A percentile compares a stretch with the other conserved stretches of the same genome.
Evolutionary conservation across 257 asterid genomes (phyloP).

Genomic region (Fraxinus cuspidata): DNA sequence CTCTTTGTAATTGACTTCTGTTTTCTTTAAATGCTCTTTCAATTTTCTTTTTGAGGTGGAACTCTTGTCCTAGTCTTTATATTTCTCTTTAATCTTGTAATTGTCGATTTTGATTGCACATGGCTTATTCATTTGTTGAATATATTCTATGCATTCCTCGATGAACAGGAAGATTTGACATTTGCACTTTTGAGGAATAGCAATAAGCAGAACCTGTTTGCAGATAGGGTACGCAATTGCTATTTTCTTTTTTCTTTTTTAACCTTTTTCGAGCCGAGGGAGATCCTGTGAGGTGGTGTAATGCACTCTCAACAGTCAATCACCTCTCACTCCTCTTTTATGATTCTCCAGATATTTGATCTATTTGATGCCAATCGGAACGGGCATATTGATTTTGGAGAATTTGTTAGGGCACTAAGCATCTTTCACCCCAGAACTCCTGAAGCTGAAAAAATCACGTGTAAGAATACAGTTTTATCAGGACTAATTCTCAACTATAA

Average conservation of each 20-base stretch:
- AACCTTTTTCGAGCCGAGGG: too few relatives aligned
- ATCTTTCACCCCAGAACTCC: slow-evolving; percentile 39
- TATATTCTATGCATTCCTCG: background rate
- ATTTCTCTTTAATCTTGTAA: background rate
- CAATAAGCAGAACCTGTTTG: slow-evolving; percentile 28
- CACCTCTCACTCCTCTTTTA: background rate
- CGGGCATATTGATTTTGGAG: slow-evolving; percentile 38
- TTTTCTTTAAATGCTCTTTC: too few relatives aligned
- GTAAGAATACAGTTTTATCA: slow-evolving; percentile 20
- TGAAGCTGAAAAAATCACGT: slow-evolving; percentile 32
- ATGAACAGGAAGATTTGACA: slow-evolving; percentile 30
- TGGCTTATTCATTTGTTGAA: background rate
- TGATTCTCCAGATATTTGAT: slow-evolving; percentile 28
- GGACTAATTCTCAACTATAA: background rate
- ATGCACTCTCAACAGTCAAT: background rate
- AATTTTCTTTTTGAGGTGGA: background rate
- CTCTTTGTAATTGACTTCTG: background rate
- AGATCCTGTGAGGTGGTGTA: background rate
- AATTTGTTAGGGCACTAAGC: slow-evolving; percentile 28
- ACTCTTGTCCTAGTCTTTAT: background rate
- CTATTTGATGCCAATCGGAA: slow-evolving; percentile 35
- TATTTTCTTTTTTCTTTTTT: too few relatives aligned
- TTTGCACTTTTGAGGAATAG: slow-evolving; percentile 31
- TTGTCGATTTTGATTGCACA: background rate
- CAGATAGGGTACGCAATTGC: slow-evolving; percentile 22